A percentile compares a stretch with the other conserved stretches of the same genome.
These are phyloP conservation scores for Boechera retrofracta DNA, from an alignment of 345 rosid genomes.

Conservation along the genomic window DNA sequence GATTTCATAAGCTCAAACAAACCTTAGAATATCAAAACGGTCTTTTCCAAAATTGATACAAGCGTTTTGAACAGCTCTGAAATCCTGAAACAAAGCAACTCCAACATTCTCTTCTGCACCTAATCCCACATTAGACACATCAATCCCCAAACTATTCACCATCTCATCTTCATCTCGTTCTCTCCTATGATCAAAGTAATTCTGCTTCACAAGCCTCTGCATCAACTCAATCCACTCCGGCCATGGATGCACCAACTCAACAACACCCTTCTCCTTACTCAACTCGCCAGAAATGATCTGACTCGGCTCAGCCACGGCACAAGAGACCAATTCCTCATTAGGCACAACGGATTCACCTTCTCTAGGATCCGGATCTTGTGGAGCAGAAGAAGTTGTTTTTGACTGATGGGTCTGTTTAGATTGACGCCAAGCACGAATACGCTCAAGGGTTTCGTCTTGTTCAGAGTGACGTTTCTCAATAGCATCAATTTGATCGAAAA, in stretches of 20 bases:
- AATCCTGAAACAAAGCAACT: slow-evolving; percentile 67
- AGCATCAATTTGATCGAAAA: slow-evolving; percentile 88
- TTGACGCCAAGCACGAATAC: slow-evolving; percentile 92
- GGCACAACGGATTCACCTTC: neutral
- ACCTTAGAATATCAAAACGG: slow-evolving; percentile 97
- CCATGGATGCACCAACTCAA: slow-evolving; percentile 92
- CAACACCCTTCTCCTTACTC: slow-evolving; percentile 42
- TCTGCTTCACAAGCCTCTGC: slow-evolving; percentile 83
- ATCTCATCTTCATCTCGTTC: slow-evolving; percentile 64
- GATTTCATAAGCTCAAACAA: slow-evolving; percentile 25
- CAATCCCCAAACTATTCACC: slow-evolving; percentile 65
- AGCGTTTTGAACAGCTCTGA: slow-evolving; percentile 78
- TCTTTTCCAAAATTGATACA: slow-evolving; percentile 91
- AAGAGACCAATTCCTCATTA: slow-evolving; percentile 16
- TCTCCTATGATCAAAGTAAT: slow-evolving; percentile 89
- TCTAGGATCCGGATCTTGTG: slow-evolving; percentile 24
- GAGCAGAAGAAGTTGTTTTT: neutral
- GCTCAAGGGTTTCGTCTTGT: slow-evolving; percentile 73
- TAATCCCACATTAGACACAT: slow-evolving; percentile 38
- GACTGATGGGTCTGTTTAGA: slow-evolving; percentile 53
- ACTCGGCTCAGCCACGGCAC: neutral
- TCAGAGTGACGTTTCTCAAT: slow-evolving; percentile 73
- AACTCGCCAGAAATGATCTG: neutral
- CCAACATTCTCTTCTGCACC: slow-evolving; percentile 47
- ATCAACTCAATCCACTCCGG: slow-evolving; percentile 98